A percentile compares a stretch with the other conserved stretches of the same genome.
Conservation (phyloP, 2,329 filamentous ascomycete species). For the Colletotrichum higginsianum region DNA sequence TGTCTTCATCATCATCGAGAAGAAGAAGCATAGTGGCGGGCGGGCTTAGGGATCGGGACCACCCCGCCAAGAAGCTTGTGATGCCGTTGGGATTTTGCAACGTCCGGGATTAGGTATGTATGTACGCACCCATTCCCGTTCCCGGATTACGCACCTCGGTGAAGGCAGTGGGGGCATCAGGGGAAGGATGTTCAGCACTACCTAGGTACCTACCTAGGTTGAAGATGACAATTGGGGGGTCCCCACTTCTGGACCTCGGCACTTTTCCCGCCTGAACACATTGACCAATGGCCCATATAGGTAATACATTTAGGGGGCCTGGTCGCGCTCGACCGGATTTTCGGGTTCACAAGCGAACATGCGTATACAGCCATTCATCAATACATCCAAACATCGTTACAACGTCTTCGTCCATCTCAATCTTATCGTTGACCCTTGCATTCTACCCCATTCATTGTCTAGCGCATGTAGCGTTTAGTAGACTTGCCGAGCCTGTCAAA, state of each 20-base stretch:
- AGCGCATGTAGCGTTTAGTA: too few species aligned
- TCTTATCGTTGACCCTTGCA: not conserved
- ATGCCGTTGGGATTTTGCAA: constrained; percentile 15
- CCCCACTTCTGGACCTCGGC: constrained; percentile 39
- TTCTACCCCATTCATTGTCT: not conserved
- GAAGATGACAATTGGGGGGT: constrained; percentile 8
- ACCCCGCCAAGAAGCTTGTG: constrained; percentile 36
- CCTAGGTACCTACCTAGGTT: too few species aligned
- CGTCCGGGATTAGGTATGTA: not conserved
- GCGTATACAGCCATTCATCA: too few species aligned
- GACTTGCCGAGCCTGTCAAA: not conserved
- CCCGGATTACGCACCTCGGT: constrained; percentile 20
- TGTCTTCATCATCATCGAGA: not conserved
- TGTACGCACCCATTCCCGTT: not conserved
- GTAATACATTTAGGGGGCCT: constrained; percentile 33
- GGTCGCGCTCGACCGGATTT: constrained; percentile 11
- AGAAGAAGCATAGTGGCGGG: not conserved
- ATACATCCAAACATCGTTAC: not conserved
- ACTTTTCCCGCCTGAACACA: constrained; percentile 18
- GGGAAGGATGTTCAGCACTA: not conserved
- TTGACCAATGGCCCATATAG: not conserved
- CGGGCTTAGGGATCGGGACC: not conserved
- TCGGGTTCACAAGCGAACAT: constrained; percentile 7
- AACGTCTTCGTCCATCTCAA: not conserved
- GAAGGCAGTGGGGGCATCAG: not conserved